Evolutionary conservation across 192 early-diverging fungal species (phyloP), one percentile per base, ranked within the genome.

Genomic region (Spizellomyces punctatus): DNA sequence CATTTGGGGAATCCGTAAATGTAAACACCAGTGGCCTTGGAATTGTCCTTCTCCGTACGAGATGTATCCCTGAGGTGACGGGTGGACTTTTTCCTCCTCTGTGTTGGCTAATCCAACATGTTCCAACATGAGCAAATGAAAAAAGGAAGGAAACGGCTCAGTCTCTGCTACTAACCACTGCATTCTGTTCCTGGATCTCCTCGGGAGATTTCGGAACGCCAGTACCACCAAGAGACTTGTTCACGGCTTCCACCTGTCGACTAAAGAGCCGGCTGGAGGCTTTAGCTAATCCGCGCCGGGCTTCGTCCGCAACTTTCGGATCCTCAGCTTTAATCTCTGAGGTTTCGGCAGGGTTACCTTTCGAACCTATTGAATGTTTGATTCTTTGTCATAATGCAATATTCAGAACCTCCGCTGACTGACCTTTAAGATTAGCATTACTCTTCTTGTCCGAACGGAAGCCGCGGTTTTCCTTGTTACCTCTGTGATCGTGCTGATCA

Each of bases 1-100:
- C 73, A 59, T 8, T 66, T 63, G 48, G 82, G 82, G 9, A 83
- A 74, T 4, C 77, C 77, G 61, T 74, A 79, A 48, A 83, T 72
- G 73, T 73, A 77, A 16, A 83, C 10, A 9, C 80, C 79, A 45
- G 63, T 46, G 6, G 76, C 69, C 9, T 59, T 72, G 7, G 71
- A 16, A 9, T 42, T 27, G 36, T 77, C 69, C 14, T 54, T 19
- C 50, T 54, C 14, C 2, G 14, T 54, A 19, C 50, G 14, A 54
- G 36, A 52, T 56, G 50, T 2, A 61, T 61, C 54, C 54, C 7
- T 61, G 0, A 61, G 16, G 5, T 5, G 36, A 46, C 64, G 64
- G 64, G 27, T 41, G 16, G 69, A 71, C 17, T 44, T 46, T 50
- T 65, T 59, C 16, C 19, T 48, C 56, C 59, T n/a, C 46, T n/a